Percentiles rank a stretch among this genome's conserved stretches.
Evolutionary conservation across 2,329 filamentous ascomycete genomes (phyloP).

Genomic region (Mycocentrospora acerina): DNA sequence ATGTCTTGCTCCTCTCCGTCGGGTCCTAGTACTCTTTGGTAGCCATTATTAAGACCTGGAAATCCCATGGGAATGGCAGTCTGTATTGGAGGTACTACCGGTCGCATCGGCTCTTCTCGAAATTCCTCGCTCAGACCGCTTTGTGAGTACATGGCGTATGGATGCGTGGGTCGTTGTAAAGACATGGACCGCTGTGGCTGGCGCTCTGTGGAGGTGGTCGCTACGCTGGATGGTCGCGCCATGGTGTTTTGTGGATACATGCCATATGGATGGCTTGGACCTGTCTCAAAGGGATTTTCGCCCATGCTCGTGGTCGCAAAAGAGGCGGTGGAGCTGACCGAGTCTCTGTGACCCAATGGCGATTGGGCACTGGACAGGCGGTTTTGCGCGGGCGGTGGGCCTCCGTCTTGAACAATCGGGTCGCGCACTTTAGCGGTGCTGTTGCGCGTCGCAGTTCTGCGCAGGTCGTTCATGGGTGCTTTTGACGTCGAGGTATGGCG

Average conservation of each 20-base stretch:
- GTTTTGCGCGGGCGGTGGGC: constrained; percentile 18
- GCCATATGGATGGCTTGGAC: constrained; percentile 80
- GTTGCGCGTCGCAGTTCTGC: constrained; percentile 39
- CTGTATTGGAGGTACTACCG: constrained; percentile 43
- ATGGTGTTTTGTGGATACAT: constrained; percentile 73
- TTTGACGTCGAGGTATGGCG: constrained; percentile 26
- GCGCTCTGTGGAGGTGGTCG: constrained; percentile 69
- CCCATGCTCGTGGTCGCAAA: constrained; percentile 45
- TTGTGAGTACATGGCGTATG: constrained; percentile 84
- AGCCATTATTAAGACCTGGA: constrained; percentile 64
- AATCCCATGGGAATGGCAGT: constrained; percentile 70
- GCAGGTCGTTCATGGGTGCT: constrained; percentile 24
- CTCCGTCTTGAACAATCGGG: constrained; percentile 23
- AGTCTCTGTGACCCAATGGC: constrained; percentile 36
- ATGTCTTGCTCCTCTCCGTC: constrained; percentile 88
- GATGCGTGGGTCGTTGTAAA: constrained; percentile 72
- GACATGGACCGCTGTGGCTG: constrained; percentile 59
- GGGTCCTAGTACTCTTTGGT: constrained; percentile 71
- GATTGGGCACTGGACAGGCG: constrained; percentile 26
- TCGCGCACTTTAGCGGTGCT: constrained; percentile 40
- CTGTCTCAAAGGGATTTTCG: constrained; percentile 69
- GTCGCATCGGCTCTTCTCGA: constrained; percentile 20
- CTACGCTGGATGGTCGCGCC: constrained; percentile 63
- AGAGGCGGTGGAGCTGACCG: constrained; percentile 45
- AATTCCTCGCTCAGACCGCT: constrained; percentile 60